Percentiles rank a stretch among this genome's conserved stretches.
These are phyloP conservation scores for Hippophae tibetana DNA, from an alignment of 306 rosid genomes.

Conservation along the genomic window DNA sequence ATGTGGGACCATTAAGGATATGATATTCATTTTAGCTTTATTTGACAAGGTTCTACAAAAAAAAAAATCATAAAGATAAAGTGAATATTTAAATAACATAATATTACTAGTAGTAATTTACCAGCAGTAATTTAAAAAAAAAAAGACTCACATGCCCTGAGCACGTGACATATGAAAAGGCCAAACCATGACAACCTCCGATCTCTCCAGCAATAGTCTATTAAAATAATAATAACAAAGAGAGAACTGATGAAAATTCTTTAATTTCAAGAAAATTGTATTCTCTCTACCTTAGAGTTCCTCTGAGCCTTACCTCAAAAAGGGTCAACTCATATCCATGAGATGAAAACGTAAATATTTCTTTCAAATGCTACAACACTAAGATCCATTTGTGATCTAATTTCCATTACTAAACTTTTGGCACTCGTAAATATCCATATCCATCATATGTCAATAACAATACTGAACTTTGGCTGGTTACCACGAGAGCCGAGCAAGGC, in stretches of 20 bases:
- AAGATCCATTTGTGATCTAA: conserved; percentile 33
- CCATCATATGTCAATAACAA: conserved; percentile 42
- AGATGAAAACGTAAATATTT: conserved; percentile 15
- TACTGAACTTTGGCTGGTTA: conserved; percentile 32
- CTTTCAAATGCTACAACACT: conserved; percentile 50
- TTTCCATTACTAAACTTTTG: conserved; percentile 23
- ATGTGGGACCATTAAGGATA: too few species aligned
- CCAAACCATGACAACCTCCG: not conserved
- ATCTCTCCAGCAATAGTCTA: not conserved
- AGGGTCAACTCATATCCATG: conserved; percentile 28
- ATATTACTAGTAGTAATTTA: too few species aligned
- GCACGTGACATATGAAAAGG: too few species aligned
- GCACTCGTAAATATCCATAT: conserved; percentile 37
- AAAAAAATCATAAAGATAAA: too few species aligned
- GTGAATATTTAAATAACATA: too few species aligned
- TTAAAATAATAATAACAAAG: not conserved
- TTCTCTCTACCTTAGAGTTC: conserved; percentile 17
- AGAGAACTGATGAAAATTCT: not conserved
- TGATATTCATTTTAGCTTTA: too few species aligned
- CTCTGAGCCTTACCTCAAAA: conserved; percentile 24
- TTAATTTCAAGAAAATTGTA: conserved; percentile 19
- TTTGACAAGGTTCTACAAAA: too few species aligned
- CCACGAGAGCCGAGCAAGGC: conserved; percentile 34
- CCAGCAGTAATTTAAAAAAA: too few species aligned
- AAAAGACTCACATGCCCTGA: too few species aligned